Evolutionary conservation across 2,329 filamentous ascomycete species (phyloP).

Genomic region (Trichoderma sp.): DNA sequence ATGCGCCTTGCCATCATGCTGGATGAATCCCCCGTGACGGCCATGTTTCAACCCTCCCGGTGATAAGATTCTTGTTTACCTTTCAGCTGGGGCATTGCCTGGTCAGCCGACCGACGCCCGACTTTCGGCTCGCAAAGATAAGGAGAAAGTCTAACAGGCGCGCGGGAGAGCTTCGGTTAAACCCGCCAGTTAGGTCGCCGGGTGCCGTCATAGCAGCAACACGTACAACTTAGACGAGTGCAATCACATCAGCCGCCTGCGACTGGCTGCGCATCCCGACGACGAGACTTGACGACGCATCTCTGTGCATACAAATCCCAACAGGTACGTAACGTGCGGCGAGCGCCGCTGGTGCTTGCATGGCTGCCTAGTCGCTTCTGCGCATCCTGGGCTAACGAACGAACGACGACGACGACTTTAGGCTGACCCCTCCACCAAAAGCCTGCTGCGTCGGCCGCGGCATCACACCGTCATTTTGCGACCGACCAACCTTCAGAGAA

Average conservation of each 20-base stretch:
- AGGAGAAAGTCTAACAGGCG: conserved; percentile 21
- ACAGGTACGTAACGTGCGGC: conserved; percentile 5
- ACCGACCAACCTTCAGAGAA: background rate
- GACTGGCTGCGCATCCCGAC: conserved; percentile 28
- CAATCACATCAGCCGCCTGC: conserved; percentile 27
- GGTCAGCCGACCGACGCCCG: conserved; percentile 21
- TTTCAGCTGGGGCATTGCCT: conserved; percentile 1
- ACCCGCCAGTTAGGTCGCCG: conserved; percentile 1
- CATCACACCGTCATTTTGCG: conserved; percentile 29
- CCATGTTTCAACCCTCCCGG: conserved; percentile 5
- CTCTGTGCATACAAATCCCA: background rate
- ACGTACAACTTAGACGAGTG: conserved; percentile 23
- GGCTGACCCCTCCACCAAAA: conserved; percentile 28
- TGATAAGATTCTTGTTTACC: background rate
- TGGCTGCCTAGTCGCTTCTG: conserved; percentile 23
- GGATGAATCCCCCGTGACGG: background rate
- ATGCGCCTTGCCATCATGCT: background rate
- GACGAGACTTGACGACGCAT: conserved; percentile 7
- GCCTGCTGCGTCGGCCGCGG: conserved; percentile 23
- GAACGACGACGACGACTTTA: conserved; percentile 16
- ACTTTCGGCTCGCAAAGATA: conserved; percentile 1
- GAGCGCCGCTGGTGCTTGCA: background rate
- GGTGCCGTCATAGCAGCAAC: conserved; percentile 29
- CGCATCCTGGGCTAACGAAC: conserved; percentile 9
- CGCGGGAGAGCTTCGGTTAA: conserved; percentile 28